Conservation (phyloP, 2,329 filamentous ascomycete genomes). For the Fusarium anguioides region DNA sequence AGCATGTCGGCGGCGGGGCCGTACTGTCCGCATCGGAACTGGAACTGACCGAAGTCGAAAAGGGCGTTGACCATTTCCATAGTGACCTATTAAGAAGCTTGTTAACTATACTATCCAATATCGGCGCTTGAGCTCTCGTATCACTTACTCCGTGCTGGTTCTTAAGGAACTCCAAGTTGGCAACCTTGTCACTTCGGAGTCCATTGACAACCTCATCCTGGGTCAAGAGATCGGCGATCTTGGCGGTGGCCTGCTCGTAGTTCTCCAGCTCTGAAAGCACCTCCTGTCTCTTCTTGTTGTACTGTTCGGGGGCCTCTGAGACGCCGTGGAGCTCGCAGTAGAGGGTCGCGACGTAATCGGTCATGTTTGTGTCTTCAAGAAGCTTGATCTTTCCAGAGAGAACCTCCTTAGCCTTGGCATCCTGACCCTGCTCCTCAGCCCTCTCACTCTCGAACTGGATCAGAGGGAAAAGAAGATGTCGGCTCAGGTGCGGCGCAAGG, state of each 20-base stretch:
- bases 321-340: constrained; percentile 90
- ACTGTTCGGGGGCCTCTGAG: constrained; percentile 83
- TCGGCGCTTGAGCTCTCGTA: constrained; percentile 11
- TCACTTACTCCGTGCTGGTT: constrained; percentile 86
- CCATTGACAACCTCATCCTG: constrained; percentile 92
- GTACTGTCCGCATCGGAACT: constrained; percentile 98
- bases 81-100: constrained; percentile 69
- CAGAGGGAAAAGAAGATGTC: constrained; percentile 95
- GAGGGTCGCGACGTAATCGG: constrained; percentile 92
- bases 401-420: constrained; percentile 72
- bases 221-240: constrained; percentile 86
- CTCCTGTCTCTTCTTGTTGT: constrained; percentile 87
- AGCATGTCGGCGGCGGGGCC: constrained; percentile 88
- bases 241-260: constrained; percentile 87
- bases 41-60: constrained; percentile 95
- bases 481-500: constrained; percentile 90
- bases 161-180: constrained; percentile 98
- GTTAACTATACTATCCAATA: constrained; percentile 34
- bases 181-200: constrained; percentile 94
- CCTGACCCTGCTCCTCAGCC: constrained; percentile 78
- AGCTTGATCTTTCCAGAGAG: constrained; percentile 91
- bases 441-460: constrained; percentile 90
- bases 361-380: constrained; percentile 98
- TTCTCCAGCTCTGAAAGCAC: constrained; percentile 85
- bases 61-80: constrained; percentile 95